phyloP scores from a whole-genome alignment of 2,329 filamentous ascomycete genomes.

The Fusarium sacchari region DNA sequence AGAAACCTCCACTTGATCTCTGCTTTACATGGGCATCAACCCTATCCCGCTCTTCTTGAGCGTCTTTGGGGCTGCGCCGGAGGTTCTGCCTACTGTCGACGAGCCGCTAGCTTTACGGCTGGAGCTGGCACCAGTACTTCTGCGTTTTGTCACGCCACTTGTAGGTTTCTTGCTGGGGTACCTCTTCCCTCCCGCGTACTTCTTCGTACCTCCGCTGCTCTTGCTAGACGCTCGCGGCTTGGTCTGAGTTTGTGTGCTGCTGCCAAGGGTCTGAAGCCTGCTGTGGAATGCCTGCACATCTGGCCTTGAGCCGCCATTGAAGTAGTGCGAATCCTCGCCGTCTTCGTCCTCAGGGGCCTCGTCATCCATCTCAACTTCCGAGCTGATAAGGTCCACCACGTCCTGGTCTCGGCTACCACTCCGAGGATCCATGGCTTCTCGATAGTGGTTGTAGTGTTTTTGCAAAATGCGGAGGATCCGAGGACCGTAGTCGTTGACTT shows the following conservation, averaged over 20 bases:
- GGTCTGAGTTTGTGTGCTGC: constrained; percentile 41
- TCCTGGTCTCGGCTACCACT: constrained; percentile 46
- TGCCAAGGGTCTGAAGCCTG: constrained; percentile 45
- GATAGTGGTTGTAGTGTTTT: constrained; percentile 58
- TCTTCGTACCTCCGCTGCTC: constrained; percentile 44
- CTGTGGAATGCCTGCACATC: constrained; percentile 51
- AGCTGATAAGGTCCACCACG: constrained; percentile 66
- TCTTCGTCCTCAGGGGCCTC: constrained; percentile 51
- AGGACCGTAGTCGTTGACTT: constrained; percentile 69
- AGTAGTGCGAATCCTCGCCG: constrained; percentile 60
- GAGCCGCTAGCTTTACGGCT: constrained; percentile 48
- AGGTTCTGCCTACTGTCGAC: constrained; percentile 35
- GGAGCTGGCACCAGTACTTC: constrained; percentile 40
- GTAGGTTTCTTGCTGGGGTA: constrained; percentile 45
- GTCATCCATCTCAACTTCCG: constrained; percentile 53
- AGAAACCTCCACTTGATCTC: neutral
- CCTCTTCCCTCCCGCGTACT: constrained; percentile 44
- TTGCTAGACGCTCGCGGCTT: constrained; percentile 41
- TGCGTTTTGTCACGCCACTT: constrained; percentile 47
- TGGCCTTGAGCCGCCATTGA: constrained; percentile 45
- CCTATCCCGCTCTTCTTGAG: constrained; percentile 51
- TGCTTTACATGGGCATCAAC: constrained; percentile 44
- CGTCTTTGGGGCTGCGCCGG: constrained; percentile 38
- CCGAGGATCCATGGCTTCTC: constrained; percentile 58
- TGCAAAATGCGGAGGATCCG: constrained; percentile 69